These are phyloP conservation scores for Sordariomycetes sp. DNA, from an alignment of 2,329 filamentous ascomycete species.

Conservation along the genomic window DNA sequence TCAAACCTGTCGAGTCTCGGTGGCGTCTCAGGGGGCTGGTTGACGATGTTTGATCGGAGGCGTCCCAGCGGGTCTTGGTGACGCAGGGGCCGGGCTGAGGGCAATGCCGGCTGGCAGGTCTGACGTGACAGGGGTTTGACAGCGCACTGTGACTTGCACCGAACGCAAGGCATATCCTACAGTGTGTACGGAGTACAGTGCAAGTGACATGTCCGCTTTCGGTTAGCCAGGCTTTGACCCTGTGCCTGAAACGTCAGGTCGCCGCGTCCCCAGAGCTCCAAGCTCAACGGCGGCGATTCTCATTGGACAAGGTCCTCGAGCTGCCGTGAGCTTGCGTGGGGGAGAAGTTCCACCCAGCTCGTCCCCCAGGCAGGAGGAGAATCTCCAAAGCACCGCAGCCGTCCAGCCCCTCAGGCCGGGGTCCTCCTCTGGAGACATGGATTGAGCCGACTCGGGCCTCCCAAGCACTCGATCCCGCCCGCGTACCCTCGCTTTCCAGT, in stretches of 20 bases:
- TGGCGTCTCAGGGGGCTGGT: conserved; percentile 1
- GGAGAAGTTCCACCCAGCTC: too few species aligned
- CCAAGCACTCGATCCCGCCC: too few species aligned
- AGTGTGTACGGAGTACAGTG: too few species aligned
- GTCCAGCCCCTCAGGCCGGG: too few species aligned
- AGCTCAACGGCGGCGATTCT: background rate
- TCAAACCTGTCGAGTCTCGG: conserved; percentile 2
- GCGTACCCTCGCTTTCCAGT: too few species aligned
- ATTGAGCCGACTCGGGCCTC: too few species aligned
- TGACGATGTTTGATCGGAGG: conserved; percentile 3
- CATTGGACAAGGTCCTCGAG: background rate
- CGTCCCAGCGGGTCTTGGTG: background rate
- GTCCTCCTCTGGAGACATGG: too few species aligned
- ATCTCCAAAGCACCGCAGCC: background rate
- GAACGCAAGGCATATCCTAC: too few species aligned
- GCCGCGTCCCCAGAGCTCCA: background rate
- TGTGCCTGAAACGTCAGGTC: background rate
- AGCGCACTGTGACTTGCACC: too few species aligned
- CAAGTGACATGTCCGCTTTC: background rate
- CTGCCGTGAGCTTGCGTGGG: background rate
- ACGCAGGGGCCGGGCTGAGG: background rate
- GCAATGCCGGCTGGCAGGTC: background rate
- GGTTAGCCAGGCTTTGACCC: background rate
- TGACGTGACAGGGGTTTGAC: background rate
- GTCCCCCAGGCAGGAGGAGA: background rate